Conservation (phyloP, 768 basidiomycete species). For the Lepiota brunneoincarnata region DNA sequence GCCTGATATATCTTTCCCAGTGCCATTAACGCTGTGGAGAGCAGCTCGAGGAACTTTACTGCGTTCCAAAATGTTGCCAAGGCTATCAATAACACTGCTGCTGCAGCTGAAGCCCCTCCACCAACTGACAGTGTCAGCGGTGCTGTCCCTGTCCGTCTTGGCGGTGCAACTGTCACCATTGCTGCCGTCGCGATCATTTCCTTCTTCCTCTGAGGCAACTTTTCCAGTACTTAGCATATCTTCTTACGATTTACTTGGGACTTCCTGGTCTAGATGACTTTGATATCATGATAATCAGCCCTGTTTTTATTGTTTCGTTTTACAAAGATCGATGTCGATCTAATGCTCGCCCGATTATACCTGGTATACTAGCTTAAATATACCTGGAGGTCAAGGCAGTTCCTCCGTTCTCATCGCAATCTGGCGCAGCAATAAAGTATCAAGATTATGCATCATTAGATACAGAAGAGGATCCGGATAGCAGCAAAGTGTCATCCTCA, state of each 20-base stretch:
- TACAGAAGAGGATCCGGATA: not conserved
- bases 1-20: conserved; percentile 17
- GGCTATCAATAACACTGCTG: conserved; percentile 49
- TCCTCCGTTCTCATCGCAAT: not conserved
- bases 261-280: conserved; percentile 21
- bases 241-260: conserved; percentile 23
- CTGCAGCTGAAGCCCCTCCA: conserved; percentile 29
- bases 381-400: not conserved
- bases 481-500: conserved; percentile 16
- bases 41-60: conserved; percentile 45
- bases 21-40: conserved; percentile 57
- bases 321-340: conserved; percentile 5
- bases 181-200: conserved; percentile 28
- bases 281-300: conserved; percentile 6
- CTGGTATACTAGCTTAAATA: conserved; percentile 2
- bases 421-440: not conserved
- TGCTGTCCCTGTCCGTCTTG: conserved; percentile 30
- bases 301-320: not conserved
- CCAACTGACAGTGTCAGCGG: conserved; percentile 24
- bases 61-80: conserved; percentile 58
- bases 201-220: conserved; percentile 29
- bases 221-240: conserved; percentile 11
- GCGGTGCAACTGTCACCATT: conserved; percentile 28
- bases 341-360: not conserved
- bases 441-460: not conserved